Percentiles rank a stretch among this genome's conserved stretches.
These are phyloP conservation scores for Oxalis stricta DNA, from an alignment of 441 rosid species.

Conservation along the genomic window DNA sequence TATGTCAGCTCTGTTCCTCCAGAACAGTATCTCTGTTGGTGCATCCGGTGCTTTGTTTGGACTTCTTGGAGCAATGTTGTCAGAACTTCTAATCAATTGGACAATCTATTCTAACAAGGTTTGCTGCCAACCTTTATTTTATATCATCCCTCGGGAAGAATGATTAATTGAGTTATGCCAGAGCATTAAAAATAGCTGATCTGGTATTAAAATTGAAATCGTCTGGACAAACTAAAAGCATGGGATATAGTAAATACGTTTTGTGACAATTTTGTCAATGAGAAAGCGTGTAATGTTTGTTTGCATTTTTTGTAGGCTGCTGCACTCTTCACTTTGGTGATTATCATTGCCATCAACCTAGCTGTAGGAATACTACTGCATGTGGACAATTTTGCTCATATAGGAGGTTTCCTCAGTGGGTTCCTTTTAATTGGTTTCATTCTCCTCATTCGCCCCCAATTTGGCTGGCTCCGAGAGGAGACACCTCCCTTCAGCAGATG, in stretches of 20 bases:
- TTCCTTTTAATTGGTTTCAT: conserved; percentile 72
- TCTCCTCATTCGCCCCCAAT: conserved; percentile 62
- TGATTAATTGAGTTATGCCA: background rate
- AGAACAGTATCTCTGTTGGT: conserved; percentile 58
- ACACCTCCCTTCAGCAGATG: conserved; percentile 31
- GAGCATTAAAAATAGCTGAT: no score
- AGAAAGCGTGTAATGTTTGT: background rate
- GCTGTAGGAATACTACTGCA: conserved; percentile 80
- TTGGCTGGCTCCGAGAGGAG: conserved; percentile 40
- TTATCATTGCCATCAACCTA: conserved; percentile 59
- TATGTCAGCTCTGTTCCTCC: conserved; percentile 59
- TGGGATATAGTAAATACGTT: background rate
- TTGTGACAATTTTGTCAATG: background rate
- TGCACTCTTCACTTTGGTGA: conserved; percentile 48
- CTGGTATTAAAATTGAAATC: no score
- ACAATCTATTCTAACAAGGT: conserved; percentile 80
- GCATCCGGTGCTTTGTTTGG: conserved; percentile 96
- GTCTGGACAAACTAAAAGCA: no score
- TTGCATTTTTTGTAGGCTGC: conserved; percentile 38
- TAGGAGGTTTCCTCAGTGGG: conserved; percentile 81
- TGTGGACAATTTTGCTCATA: conserved; percentile 89
- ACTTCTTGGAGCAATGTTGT: conserved; percentile 85
- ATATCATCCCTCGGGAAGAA: background rate
- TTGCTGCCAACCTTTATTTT: background rate
- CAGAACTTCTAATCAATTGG: conserved; percentile 92